phyloP scores from a whole-genome alignment of 108 stramenopile species.

The Fistulifera pelliculosa region DNA sequence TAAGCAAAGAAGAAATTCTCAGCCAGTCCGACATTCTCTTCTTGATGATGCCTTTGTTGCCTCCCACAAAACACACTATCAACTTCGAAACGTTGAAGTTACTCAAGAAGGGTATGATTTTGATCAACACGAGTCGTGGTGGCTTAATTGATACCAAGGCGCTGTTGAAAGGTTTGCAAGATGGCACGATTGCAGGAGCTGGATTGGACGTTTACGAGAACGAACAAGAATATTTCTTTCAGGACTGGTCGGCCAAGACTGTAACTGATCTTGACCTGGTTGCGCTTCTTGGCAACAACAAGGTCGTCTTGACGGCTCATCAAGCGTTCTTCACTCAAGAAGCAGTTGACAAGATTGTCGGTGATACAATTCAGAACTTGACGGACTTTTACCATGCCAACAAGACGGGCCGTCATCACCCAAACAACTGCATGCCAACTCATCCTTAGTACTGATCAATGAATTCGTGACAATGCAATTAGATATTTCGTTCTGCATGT shows the following conservation, averaged over 20 bases:
- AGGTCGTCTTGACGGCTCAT: conserved; percentile 57
- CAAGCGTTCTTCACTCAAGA: conserved; percentile 82
- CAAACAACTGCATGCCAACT: conserved; percentile 29
- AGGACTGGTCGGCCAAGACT: conserved; percentile 52
- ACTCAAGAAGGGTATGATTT: conserved; percentile 53
- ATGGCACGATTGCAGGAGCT: conserved; percentile 45
- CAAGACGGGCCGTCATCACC: conserved; percentile 13
- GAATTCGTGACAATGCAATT: too few relatives aligned
- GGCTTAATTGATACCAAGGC: conserved; percentile 65
- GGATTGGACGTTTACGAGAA: conserved; percentile 75
- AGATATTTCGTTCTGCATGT: too few relatives aligned
- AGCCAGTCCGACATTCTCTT: conserved; percentile 57
- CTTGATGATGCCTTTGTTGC: conserved; percentile 69
- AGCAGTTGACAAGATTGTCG: conserved; percentile 66
- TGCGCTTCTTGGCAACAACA: conserved; percentile 46
- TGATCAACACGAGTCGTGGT: conserved; percentile 76
- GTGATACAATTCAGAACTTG: conserved; percentile 61
- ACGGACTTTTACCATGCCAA: conserved; percentile 19
- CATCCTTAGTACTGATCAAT: neutral
- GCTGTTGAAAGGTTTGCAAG: conserved; percentile 48
- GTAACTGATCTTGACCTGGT: conserved; percentile 39
- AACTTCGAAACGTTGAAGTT: conserved; percentile 31
- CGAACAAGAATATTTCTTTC: conserved; percentile 72
- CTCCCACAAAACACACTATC: conserved; percentile 52
- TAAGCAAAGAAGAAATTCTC: conserved; percentile 58